Base-by-base conservation (phyloP, 2,329 filamentous ascomycete genomes). In the Neonectria magnoliae region DNA sequence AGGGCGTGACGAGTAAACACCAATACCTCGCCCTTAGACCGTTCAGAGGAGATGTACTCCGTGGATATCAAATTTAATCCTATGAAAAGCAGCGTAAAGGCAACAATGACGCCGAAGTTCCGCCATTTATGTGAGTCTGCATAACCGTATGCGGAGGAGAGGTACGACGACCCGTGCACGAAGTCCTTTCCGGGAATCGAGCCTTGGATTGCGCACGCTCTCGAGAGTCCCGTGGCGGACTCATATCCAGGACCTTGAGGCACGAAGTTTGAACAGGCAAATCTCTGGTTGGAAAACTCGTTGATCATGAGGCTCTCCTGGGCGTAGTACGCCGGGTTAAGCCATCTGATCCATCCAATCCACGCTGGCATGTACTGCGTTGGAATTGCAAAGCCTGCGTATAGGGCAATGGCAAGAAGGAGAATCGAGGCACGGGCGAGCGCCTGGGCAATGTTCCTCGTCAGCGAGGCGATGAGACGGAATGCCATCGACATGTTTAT, bases 31-130 rank as follows among this genome's bases (percentile, higher is more conserved):
- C 62, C 62, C 47, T 64, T 64, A 16, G 62, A 64, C 22, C 57
- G 29, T 20, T 64, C 62, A 4, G 57, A 60, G 6, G 57, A 55
- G 31, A 64, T 45, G 11, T 33, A 45, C 38, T 64, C 62, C 2
- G 62, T 60, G 16, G 62, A 42, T 1, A 64, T 31, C 11, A 64
- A 22, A 13, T 68, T 55, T 9, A 62, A 38, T 7, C 42, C 33
- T 44, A 67, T 57, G 76, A 88, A 87, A 75, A 86, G 84, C 14
- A 85, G 13, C 72, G 85, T 81, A 68, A 90, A 88, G 3, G 73
- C 88, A 59, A 88, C 76, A 62, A 91, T 76, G 66, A 91, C 89
- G 55, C 88, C 88, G 62, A 90, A 78, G 74, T 91, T 90, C 59
- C 85, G 81, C 89, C 89, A 91, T 47, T 66, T 70, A 33, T 68